Percentiles rank a stretch among this genome's conserved stretches.
Evolutionary conservation across 495 filamentous ascomycete species (phyloP).

Genomic region (Penicillium ucsense): DNA sequence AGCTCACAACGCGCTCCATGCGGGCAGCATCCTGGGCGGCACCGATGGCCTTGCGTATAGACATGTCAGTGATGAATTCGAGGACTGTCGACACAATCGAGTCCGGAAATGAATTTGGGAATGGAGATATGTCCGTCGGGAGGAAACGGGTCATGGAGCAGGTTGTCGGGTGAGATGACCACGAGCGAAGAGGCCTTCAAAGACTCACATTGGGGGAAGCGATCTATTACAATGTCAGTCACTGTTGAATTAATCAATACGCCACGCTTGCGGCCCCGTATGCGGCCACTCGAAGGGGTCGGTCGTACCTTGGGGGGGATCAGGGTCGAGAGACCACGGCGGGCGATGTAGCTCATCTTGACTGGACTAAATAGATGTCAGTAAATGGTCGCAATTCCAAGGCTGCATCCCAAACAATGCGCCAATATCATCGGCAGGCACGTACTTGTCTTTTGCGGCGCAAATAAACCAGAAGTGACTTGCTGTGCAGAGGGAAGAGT

Average conservation of each 20-base stretch:
- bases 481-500: slow-evolving; percentile 27
- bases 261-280: not conserved
- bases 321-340: slow-evolving; percentile 89
- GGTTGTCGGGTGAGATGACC: slow-evolving; percentile 4
- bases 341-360: slow-evolving; percentile 85
- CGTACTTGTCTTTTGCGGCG: slow-evolving; percentile 27
- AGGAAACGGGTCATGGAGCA: slow-evolving; percentile 10
- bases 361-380: slow-evolving; percentile 27
- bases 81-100: not conserved
- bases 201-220: slow-evolving; percentile 83
- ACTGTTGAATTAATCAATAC: no score
- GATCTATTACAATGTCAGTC: slow-evolving; percentile 38
- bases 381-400: slow-evolving; percentile 14
- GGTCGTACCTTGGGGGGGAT: slow-evolving; percentile 88
- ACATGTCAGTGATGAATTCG: slow-evolving; percentile 14
- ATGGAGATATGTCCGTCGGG: slow-evolving; percentile 12
- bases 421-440: not conserved
- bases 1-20: slow-evolving; percentile 92
- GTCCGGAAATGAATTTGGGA: slow-evolving; percentile 8
- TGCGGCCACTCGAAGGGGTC: slow-evolving; percentile 1
- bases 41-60: slow-evolving; percentile 61
- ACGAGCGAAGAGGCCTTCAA: not conserved
- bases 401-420: not conserved
- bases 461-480: slow-evolving; percentile 26
- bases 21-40: slow-evolving; percentile 87